These are phyloP conservation scores for Ogataea paraovalis DNA, from an alignment of 805 yeast genomes.

Conservation along the genomic window DNA sequence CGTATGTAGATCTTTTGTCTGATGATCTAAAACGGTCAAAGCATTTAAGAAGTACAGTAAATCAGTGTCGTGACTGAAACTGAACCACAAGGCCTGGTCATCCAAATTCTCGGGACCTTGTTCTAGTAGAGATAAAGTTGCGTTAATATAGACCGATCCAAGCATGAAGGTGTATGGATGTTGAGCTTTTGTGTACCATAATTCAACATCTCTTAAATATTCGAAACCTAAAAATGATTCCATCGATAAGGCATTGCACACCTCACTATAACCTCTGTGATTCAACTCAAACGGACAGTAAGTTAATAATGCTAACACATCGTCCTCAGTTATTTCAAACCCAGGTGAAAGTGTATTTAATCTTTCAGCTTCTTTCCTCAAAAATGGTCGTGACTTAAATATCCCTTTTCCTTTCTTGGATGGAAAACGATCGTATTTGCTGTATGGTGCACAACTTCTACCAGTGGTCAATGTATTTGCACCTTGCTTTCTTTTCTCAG, in stretches of 20 bases:
- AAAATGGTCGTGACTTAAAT: slow-evolving; percentile 31
- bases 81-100: slow-evolving; percentile 48
- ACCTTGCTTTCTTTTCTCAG: slow-evolving; percentile 47
- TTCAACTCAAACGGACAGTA: slow-evolving; percentile 77
- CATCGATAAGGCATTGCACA: slow-evolving; percentile 65
- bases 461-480: slow-evolving; percentile 59
- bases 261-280: slow-evolving; percentile 59
- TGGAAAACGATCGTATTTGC: slow-evolving; percentile 20
- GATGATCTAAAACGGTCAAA: slow-evolving; percentile 50
- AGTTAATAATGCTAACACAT: slow-evolving; percentile 49
- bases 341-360: slow-evolving; percentile 54
- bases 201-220: slow-evolving; percentile 54
- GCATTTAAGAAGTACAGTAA: slow-evolving; percentile 60
- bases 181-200: slow-evolving; percentile 60
- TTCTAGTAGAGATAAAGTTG: slow-evolving; percentile 30
- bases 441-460: slow-evolving; percentile 38
- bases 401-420: slow-evolving; percentile 16
- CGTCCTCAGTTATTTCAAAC: slow-evolving; percentile 45
- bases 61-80: slow-evolving; percentile 74
- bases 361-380: slow-evolving; percentile 53
- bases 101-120: slow-evolving; percentile 17
- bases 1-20: slow-evolving; percentile 31
- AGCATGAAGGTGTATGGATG: slow-evolving; percentile 51
- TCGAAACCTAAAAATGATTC: slow-evolving; percentile 62
- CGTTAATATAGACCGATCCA: slow-evolving; percentile 59